These are phyloP conservation scores for Wickerhamomyces silvicola DNA, from an alignment of 805 yeast species.

Conservation along the genomic window DNA sequence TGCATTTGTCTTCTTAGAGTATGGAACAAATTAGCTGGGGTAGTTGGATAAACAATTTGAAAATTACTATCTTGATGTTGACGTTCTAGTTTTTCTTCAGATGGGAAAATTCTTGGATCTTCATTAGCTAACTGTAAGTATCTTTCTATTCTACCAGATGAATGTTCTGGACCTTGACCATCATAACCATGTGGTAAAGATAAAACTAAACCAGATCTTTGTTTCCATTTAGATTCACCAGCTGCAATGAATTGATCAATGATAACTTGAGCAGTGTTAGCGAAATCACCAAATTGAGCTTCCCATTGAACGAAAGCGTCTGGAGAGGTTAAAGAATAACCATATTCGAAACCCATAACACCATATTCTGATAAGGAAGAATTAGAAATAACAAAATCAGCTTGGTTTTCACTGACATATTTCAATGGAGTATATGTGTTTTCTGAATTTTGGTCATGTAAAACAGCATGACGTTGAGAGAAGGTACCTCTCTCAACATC, in stretches of 20 bases:
- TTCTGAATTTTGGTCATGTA: slow-evolving; percentile 92
- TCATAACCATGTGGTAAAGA: slow-evolving; percentile 99
- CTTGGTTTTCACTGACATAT: slow-evolving; percentile 73
- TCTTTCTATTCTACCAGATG: slow-evolving; percentile 96
- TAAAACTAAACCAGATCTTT: slow-evolving; percentile 92
- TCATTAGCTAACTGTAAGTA: slow-evolving; percentile 93
- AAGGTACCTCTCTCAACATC: slow-evolving; percentile 99
- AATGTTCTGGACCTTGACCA: slow-evolving; percentile 99
- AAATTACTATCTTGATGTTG: slow-evolving; percentile 98
- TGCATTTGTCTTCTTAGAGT: slow-evolving; percentile 98
- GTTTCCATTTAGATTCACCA: slow-evolving; percentile 98
- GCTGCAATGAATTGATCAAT: slow-evolving; percentile 94
- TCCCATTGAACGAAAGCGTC: slow-evolving; percentile 98
- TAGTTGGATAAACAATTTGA: slow-evolving; percentile 97
- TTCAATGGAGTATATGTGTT: slow-evolving; percentile 79
- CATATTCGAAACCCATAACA: slow-evolving; percentile 98
- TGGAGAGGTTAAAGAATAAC: slow-evolving; percentile 96
- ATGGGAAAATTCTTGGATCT: slow-evolving; percentile 92
- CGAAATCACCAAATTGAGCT: slow-evolving; percentile 99
- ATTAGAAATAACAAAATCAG: slow-evolving; percentile 81
- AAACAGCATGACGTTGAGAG: slow-evolving; percentile 98
- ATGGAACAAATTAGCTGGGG: slow-evolving; percentile 96
- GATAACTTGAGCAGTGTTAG: slow-evolving; percentile 98
- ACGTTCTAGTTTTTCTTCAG: slow-evolving; percentile 80
- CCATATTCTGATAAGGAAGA: slow-evolving; percentile 98